Conservation (phyloP, 2,329 filamentous ascomycete species). For the Trichoderma endophyticum region DNA sequence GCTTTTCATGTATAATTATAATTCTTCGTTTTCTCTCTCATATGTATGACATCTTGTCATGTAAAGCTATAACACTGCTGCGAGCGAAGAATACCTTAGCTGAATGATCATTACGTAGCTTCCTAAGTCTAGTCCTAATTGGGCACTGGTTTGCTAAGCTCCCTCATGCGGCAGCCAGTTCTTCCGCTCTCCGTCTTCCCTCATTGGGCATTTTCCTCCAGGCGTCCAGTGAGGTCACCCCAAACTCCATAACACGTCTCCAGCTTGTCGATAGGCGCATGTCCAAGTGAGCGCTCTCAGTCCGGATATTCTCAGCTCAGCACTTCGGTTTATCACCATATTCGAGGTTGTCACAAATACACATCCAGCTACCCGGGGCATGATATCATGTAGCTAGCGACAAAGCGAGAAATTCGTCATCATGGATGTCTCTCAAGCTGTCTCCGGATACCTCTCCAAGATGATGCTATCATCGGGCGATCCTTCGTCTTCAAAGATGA, state of each 20-base stretch:
- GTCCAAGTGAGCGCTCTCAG: not conserved
- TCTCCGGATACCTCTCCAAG: conserved; percentile 93
- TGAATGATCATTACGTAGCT: not conserved
- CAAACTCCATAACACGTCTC: conserved; percentile 6
- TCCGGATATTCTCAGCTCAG: not conserved
- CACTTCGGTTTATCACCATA: not conserved
- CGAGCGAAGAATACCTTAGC: not conserved
- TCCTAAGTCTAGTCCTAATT: not conserved
- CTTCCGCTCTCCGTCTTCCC: conserved; percentile 4
- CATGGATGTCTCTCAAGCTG: conserved; percentile 93
- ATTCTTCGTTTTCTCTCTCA: not conserved
- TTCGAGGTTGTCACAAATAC: not conserved
- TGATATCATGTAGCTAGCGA: conserved; percentile 13
- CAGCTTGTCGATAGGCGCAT: not conserved
- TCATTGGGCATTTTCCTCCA: not conserved
- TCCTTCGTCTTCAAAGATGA: conserved; percentile 85
- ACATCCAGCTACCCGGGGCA: not conserved
- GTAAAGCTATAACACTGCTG: not conserved
- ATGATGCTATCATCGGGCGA: conserved; percentile 78
- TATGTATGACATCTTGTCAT: not conserved
- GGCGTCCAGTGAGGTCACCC: conserved; percentile 11
- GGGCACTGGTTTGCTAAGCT: not conserved
- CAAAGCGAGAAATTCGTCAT: conserved; percentile 26
- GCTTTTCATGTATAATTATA: fast-evolving
- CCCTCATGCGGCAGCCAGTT: not conserved